Base-by-base conservation (phyloP, 2,329 filamentous ascomycete species). In the Stagonosporopsis rhizophila region DNA sequence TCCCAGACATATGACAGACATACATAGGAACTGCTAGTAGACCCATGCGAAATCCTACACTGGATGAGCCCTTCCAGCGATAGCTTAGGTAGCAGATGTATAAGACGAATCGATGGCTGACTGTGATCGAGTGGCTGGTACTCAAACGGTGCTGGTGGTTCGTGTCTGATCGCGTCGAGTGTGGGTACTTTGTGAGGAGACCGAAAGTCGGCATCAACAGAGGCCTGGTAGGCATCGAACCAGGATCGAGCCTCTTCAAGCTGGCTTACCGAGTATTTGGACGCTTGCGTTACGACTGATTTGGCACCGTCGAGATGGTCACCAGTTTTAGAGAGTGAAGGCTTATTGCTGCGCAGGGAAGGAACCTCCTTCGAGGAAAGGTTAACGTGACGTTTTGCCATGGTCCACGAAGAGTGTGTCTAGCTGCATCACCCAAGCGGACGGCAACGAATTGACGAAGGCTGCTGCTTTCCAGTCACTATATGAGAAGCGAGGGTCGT, bases 1-100 rank as follows among this genome's bases (percentile, higher is more conserved):
- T 19, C 23, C 30, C 48, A 44, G 6, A 51, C 48, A 17, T 51
- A 44, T 2, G 48, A 51, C 22, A 44, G 30, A 25, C 39, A 44
- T 11, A 30, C 20, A 30, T 28, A 51, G 0, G 14, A 9, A 6
- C 1, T 11, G 4, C 19, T 19, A 6, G 17, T 37, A 1, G 39
- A 28, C 8, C 19, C n/a, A 6, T 51, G 48, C 7, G 15, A 35
- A 4, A 51, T 27, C 2, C 2, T 14, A 17, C 35, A 44, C n/a
- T 44, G 40, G 2, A 44, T 2, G 5, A 27, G 6, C 1, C 32
- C 30, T 11, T 51, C 23, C 2, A 4, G 4, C 2, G 48, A 44
- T 4, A 38, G 14, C 11, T 28, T 7, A 2, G 35, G 25, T 6
- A 27, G 6, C 1, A 44, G 35, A 6, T 22, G 14, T 1, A 51